Conservation (phyloP, 805 yeast species). For the Lipomyces mesembrius region DNA sequence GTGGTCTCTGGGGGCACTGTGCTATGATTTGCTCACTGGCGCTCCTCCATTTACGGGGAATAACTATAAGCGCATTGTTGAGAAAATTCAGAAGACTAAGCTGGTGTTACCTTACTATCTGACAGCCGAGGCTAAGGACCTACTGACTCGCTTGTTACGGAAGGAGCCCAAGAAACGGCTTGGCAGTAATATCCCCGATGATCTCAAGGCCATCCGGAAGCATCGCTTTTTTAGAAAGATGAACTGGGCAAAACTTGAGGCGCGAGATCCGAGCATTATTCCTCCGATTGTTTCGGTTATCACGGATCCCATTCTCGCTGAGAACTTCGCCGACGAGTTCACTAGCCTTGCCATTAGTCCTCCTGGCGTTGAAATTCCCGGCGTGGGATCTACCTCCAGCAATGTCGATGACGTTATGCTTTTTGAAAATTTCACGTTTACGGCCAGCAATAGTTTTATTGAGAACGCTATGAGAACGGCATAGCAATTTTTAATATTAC, state of each 20-base stretch:
- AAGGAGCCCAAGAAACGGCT: conserved; percentile 71
- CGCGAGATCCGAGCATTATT: conserved; percentile 52
- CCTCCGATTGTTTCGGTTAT: conserved; percentile 87
- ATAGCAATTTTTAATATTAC: not conserved
- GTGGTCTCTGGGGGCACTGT: conserved; percentile 88
- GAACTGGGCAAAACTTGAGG: conserved; percentile 65
- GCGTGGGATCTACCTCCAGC: not conserved
- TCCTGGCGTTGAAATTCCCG: conserved; percentile 33
- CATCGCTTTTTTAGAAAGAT: conserved; percentile 79
- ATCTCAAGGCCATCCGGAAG: conserved; percentile 58
- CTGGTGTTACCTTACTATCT: conserved; percentile 73
- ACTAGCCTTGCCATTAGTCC: conserved; percentile 59
- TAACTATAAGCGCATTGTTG: conserved; percentile 73
- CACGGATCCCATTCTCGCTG: conserved; percentile 81
- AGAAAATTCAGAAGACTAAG: conserved; percentile 69
- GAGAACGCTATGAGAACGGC: conserved; percentile 29
- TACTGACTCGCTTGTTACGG: conserved; percentile 65
- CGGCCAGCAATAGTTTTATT: conserved; percentile 35
- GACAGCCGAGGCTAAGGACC: conserved; percentile 78
- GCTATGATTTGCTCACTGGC: conserved; percentile 80
- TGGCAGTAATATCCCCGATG: conserved; percentile 55
- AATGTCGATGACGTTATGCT: conserved; percentile 2
- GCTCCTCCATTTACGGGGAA: conserved; percentile 88
- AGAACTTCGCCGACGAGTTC: conserved; percentile 80
- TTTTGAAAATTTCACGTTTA: conserved; percentile 35